Base-by-base conservation (phyloP, 805 yeast species). In the Sungouiozyma intestinalis region DNA sequence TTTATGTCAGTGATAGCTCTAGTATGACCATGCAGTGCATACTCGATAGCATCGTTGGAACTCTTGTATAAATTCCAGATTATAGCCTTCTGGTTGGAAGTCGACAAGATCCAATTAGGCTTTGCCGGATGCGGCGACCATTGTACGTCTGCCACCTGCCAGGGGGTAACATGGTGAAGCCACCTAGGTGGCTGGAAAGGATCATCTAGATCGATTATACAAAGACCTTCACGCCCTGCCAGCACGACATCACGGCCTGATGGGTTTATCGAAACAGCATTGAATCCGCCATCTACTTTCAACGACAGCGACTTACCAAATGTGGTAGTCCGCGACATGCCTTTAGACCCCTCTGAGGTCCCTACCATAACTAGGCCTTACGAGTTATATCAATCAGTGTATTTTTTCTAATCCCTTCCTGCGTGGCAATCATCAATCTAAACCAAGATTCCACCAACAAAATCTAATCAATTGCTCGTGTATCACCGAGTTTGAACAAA, bases 121-220 rank as follows among this genome's bases (percentile, higher is more conserved):
- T 84, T 85, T 2, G 79, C 72, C 4, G 73, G 69, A 57, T 92
- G 97, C 0, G 97, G 96, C 2, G 94, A 85, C 97, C 98, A 92
- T 61, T 92, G 97, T 1, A 90, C 97, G 59, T 90, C 97, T 0
- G 98, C 96, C 3, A 92, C 98, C 60, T 92, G 97, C 97, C 97
- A 92, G 0, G 94, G 79, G 0, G 97, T 90, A 31, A 79, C 71
- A 56, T 92, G 96, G 42, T 80, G 94, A 14, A 92, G 72, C 88
- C 94, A 86, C 45, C 98, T 68, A 0, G 98, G 98, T 1, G 94
- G 87, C 0, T 90, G 77, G 62, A 85, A 90, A 1, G 97, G 98
- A 59, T 92, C 96, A 54, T 90, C 95, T 35, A 92, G 63, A 63
- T 92, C 97, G n/a, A 90, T 80, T 33, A 92, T 78, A 59, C 79